Base-by-base conservation (phyloP, 768 basidiomycete species). In the Phanerochaete sordida region DNA sequence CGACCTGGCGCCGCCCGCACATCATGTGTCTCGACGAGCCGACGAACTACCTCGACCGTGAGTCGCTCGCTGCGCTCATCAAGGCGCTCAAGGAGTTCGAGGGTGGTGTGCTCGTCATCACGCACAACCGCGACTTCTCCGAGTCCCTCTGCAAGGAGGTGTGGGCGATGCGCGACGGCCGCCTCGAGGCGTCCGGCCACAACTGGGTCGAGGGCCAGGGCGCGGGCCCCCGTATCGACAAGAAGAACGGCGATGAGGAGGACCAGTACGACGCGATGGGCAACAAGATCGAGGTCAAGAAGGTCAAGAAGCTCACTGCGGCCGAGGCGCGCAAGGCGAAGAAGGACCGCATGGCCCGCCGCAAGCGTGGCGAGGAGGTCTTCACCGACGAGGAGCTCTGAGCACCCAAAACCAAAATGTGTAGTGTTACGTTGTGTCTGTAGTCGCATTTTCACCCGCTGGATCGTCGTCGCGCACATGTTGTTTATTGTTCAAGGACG, bases 181-280 rank as follows among this genome's bases (percentile, higher is more conserved):
- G 81, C 68, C 87, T 98, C 64, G 93, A 95, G 80, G 94, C 96
- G 6, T 98, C 95, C 46, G 95, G 95, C 63, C 94, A 96, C 83
- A 96, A 97, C 85, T 97, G 95, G 96, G 94, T 97, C 70, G 97
- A 98, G 77, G 97, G 97, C 50, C 97, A 99, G 76, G 97, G 97
- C 58, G 82, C 93, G 21, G 96, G 96, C 12, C 75, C 94, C 46
- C 87, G 95, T 60, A 98, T 99, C 68, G 97, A 97, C 84, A 91
- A 94, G 86, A 84, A 84, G 70, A 90, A 84, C 6, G 95, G 88
- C 52, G 93, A 93, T 66, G 95, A 97, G 63, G 93, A 95, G 52
- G 94, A 85, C 43, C 78, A 83, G 69, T 98, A 91, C 72, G 97
- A 99, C 73, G 97, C 97, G 24, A 92, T 99, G 91, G 96, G 96